Conservation (phyloP, 1,139 yeast genomes). For the Schwanniomyces etchellsii region DNA sequence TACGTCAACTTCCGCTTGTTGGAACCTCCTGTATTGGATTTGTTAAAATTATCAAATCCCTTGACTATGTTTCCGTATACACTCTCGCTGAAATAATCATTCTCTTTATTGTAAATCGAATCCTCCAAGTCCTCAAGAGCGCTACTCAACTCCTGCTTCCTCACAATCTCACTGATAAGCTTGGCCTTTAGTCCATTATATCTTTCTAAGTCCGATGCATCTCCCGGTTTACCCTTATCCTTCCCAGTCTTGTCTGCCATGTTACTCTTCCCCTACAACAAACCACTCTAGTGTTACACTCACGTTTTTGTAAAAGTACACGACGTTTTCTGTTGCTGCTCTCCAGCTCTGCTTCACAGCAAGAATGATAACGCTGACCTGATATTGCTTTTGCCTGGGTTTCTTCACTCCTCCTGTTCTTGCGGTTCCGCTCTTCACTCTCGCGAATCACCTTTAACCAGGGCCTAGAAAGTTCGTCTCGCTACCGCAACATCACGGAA, state of each 20-base stretch:
- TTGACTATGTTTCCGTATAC: slow-evolving; percentile 76
- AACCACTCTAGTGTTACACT: background rate
- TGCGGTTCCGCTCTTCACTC: no score
- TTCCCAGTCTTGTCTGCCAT: slow-evolving; percentile 4
- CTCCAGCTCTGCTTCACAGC: background rate
- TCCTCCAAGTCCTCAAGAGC: slow-evolving; percentile 66
- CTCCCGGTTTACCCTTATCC: slow-evolving; percentile 2
- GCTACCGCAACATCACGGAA: no score
- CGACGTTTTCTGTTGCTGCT: background rate
- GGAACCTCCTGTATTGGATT: slow-evolving; percentile 31
- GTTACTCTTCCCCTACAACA: background rate
- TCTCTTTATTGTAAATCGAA: slow-evolving; percentile 75
- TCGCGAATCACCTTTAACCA: no score
- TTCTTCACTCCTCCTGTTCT: no score
- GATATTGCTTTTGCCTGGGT: no score
- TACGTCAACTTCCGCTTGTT: slow-evolving; percentile 52
- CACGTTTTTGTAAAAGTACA: background rate
- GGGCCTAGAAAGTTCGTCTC: no score
- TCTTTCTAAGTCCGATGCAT: slow-evolving; percentile 27
- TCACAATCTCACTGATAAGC: slow-evolving; percentile 57
- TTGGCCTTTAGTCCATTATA: slow-evolving; percentile 67
- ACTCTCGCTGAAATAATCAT: slow-evolving; percentile 66
- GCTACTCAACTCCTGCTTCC: slow-evolving; percentile 61
- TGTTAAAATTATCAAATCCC: slow-evolving; percentile 82
- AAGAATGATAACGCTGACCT: no score